phyloP scores from a whole-genome alignment of 768 basidiomycete species.

The Royoungia palumana region DNA sequence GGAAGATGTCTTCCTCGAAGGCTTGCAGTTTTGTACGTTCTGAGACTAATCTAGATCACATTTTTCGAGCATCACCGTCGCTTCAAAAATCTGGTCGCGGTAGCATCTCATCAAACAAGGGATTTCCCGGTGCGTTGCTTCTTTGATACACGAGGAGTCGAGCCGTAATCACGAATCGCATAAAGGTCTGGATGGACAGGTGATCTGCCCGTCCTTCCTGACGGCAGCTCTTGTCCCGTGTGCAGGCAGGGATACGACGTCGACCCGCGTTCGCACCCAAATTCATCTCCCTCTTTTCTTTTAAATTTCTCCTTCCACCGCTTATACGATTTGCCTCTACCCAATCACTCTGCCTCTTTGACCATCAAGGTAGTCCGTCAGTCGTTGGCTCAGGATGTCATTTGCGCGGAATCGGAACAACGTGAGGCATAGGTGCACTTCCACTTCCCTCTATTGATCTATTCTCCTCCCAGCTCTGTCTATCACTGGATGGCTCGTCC shows the following conservation, averaged over 20 bases:
- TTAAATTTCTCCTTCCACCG: background rate
- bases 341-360: background rate
- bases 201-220: conserved; percentile 3
- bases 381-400: conserved; percentile 11
- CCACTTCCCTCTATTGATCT: background rate
- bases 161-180: conserved; percentile 14
- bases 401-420: conserved; percentile 17
- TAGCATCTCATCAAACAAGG: conserved; percentile 20
- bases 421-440: conserved; percentile 11
- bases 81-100: background rate
- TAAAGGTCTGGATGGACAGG: conserved; percentile 19
- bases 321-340: background rate
- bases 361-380: background rate
- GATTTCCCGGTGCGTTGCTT: conserved; percentile 21
- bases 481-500: conserved; percentile 21
- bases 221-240: conserved; percentile 12
- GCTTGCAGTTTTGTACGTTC: background rate
- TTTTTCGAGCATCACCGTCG: background rate
- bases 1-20: background rate
- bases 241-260: conserved; percentile 24
- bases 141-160: conserved; percentile 22
- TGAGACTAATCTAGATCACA: background rate
- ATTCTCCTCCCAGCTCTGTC: conserved; percentile 14
- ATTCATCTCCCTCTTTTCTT: background rate
- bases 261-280: conserved; percentile 8